Evolutionary conservation across 108 stramenopile genomes (phyloP), one percentile per base, ranked within the genome.

Genomic region (Aureococcus anophagefferens): DNA sequence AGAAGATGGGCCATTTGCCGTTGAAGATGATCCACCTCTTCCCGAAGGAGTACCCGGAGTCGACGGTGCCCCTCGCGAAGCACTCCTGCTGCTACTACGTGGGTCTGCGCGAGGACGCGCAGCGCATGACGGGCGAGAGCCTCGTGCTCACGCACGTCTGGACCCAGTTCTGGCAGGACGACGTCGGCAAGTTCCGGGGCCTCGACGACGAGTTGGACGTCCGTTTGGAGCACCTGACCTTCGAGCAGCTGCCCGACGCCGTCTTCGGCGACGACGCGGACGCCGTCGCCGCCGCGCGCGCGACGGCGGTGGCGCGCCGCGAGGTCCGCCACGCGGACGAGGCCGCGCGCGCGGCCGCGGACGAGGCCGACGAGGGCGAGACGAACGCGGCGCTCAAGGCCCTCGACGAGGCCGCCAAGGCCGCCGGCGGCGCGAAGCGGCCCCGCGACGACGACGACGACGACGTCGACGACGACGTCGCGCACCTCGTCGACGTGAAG

Each of bases 1-100:
- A 85, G 84, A 68, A 89, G 72, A 90, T 88, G 15, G 73, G 87
- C 45, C 89, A 89, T 31, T 74, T 92, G 33, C 90, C 93, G 4
- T 75, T 92, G 5, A 80, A 80, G 34, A 88, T 89, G 72, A 89
- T 91, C 59, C 91, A 93, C 68, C 81, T 92, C 40, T 94, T 90
- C 89, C 90, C 90, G 21, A 93, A 93, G 73, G 89, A 94, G 80
- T 84, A 91, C 29, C 25, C 33, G 13, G 32, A 65, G 51, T 1
- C 51, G 21, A 59, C 51, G 21, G 13, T 11, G 21, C 7, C 4
- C 4, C 51, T 59, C 51, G 51, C 51, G 51, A 1, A 16, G 7
- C 13, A 25, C 25, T 3, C 21, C 51, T 18, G 51, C 25, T 59
- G 21, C 51, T 59, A 28, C 21, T 59, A 9, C 25, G 21, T 59